Evolutionary conservation across 768 basidiomycete species (phyloP).

Genomic region (Heimioporus sp.): DNA sequence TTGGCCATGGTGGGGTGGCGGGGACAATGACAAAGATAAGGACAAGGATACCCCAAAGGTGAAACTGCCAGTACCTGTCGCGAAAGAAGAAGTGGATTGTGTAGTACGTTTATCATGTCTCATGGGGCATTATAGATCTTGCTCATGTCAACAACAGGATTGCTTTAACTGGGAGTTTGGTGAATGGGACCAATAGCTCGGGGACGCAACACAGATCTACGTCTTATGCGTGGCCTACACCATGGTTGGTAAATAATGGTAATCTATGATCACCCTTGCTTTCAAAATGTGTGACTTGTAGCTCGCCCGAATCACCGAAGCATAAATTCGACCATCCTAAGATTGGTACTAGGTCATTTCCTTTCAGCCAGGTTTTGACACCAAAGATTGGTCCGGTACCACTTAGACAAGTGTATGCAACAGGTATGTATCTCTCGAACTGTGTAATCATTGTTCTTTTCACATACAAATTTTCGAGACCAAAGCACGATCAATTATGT

Average conservation of each 20-base stretch:
- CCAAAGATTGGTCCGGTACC: too few relatives aligned
- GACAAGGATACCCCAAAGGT: constrained; percentile 14
- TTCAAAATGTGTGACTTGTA: not conserved
- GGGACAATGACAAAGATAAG: constrained; percentile 33
- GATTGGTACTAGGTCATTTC: too few relatives aligned
- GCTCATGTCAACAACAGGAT: constrained; percentile 42
- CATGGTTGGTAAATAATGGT: not conserved
- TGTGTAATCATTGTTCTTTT: too few relatives aligned
- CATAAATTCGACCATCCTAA: not conserved
- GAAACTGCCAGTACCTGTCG: constrained; percentile 42
- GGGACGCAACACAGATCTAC: not conserved
- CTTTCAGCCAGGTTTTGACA: too few relatives aligned
- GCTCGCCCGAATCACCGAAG: not conserved
- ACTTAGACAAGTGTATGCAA: too few relatives aligned
- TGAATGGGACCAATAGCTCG: constrained; percentile 27
- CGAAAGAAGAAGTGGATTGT: constrained; percentile 60
- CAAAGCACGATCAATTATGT: too few relatives aligned
- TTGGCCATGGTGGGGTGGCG: constrained; percentile 31
- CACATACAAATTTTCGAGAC: too few relatives aligned
- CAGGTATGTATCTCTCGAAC: too few relatives aligned
- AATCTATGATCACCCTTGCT: not conserved
- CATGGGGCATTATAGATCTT: not conserved
- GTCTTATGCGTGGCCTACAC: not conserved
- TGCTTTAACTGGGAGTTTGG: constrained; percentile 75
- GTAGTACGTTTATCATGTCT: constrained; percentile 42